Conservation (phyloP, 164 flowering plant species). For the Nymphaea colorata region DNA sequence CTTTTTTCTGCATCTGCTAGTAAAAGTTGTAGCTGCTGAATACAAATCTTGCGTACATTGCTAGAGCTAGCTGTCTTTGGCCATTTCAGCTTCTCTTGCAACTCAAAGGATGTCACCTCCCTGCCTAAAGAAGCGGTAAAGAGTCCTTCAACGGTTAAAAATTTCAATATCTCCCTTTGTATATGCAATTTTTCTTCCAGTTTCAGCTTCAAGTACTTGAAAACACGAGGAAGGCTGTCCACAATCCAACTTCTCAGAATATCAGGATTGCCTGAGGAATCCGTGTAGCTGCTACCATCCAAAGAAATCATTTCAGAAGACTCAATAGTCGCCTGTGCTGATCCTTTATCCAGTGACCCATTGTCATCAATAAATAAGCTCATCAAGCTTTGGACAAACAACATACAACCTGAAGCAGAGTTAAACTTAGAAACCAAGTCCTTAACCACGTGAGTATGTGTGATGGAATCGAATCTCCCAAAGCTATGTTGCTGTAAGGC, state of each 20-base stretch:
- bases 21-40: conserved; percentile 77
- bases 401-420: conserved; percentile 67
- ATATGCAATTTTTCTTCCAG: conserved; percentile 49
- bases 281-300: conserved; percentile 60
- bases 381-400: conserved; percentile 57
- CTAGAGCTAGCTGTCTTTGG: conserved; percentile 71
- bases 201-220: conserved; percentile 60
- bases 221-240: conserved; percentile 59
- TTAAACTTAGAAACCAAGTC: conserved; percentile 51
- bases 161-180: conserved; percentile 77
- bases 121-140: conserved; percentile 89
- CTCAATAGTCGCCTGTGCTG: conserved; percentile 93
- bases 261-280: conserved; percentile 34
- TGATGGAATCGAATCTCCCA: conserved; percentile 74
- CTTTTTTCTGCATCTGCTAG: conserved; percentile 68
- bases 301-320: conserved; percentile 69
- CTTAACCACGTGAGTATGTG: conserved; percentile 60
- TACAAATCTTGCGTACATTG: conserved; percentile 59
- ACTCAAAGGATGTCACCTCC: conserved; percentile 90
- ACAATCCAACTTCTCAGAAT: conserved; percentile 71
- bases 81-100: conserved; percentile 88
- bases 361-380: conserved; percentile 82
- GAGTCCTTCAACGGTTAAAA: conserved; percentile 85
- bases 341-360: conserved; percentile 61
- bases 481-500: conserved; percentile 77